phyloP scores from a whole-genome alignment of 768 basidiomycete species.

The Kondoa malvinella region DNA sequence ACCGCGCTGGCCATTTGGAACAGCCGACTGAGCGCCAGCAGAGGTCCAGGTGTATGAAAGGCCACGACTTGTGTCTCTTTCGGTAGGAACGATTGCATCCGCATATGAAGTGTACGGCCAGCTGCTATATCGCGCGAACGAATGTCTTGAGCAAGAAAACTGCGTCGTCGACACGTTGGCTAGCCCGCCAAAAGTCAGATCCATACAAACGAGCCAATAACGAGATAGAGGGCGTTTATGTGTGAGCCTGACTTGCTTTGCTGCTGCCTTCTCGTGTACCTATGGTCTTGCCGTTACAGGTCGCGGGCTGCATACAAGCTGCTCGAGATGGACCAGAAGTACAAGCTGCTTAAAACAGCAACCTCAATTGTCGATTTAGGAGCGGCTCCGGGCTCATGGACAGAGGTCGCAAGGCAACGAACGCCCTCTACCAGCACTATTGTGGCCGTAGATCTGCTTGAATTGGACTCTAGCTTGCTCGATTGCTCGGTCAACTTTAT shows the following conservation, averaged over 20 bases:
- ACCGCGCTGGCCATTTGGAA: too few species aligned
- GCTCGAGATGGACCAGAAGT: neutral
- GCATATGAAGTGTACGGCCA: too few species aligned
- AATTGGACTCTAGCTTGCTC: neutral
- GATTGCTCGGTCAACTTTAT: neutral
- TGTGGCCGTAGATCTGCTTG: slow-evolving; percentile 1
- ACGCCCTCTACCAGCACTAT: neutral
- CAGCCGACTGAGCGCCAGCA: too few species aligned
- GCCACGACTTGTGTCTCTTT: too few species aligned
- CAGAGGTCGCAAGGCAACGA: neutral
- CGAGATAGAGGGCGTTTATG: neutral
- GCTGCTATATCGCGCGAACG: neutral
- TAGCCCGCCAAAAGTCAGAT: neutral
- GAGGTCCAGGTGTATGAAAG: too few species aligned
- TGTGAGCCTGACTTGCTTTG: too few species aligned
- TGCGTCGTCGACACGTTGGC: slow-evolving; percentile 1
- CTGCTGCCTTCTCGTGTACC: neutral
- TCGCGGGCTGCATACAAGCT: slow-evolving; percentile 5
- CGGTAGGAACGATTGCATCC: too few species aligned
- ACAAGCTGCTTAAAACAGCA: neutral
- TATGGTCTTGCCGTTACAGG: neutral
- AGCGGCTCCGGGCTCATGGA: neutral
- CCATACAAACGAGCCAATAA: neutral
- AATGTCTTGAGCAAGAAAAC: neutral
- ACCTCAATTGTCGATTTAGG: neutral